A percentile compares a stretch with the other conserved stretches of the same genome.
Evolutionary conservation across 306 rosid species (phyloP).

Genomic region (Trichosanthes truncata): DNA sequence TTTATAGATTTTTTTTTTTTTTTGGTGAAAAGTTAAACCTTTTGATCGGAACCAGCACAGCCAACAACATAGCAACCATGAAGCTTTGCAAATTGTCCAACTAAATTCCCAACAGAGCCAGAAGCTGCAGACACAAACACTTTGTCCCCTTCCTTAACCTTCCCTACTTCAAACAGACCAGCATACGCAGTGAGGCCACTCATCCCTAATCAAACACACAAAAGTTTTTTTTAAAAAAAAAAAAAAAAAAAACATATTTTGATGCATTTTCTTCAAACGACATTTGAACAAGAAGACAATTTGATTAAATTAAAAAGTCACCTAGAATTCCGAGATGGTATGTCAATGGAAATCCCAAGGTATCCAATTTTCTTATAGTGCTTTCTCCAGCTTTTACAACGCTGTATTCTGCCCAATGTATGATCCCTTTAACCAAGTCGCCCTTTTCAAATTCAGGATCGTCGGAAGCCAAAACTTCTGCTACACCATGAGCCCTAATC

Average conservation of each 20-base stretch:
- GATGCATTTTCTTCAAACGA: too few species aligned
- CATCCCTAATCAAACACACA: constrained; percentile 15
- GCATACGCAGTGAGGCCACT: constrained; percentile 60
- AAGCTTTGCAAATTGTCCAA: constrained; percentile 59
- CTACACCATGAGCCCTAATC: constrained; percentile 38
- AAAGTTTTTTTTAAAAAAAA: too few species aligned
- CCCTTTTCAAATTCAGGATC: constrained; percentile 39
- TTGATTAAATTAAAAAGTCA: neutral
- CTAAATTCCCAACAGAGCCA: constrained; percentile 47
- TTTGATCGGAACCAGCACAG: constrained; percentile 43
- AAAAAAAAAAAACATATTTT: too few species aligned
- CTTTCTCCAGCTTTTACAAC: constrained; percentile 22
- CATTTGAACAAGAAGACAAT: too few species aligned
- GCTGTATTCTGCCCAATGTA: constrained; percentile 65
- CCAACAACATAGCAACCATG: constrained; percentile 82
- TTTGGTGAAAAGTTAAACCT: constrained; percentile 28
- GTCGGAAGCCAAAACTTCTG: constrained; percentile 53
- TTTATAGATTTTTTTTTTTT: too few species aligned
- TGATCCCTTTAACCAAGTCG: constrained; percentile 49
- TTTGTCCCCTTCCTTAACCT: constrained; percentile 51
- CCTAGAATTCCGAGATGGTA: constrained; percentile 55
- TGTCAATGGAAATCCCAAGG: constrained; percentile 45
- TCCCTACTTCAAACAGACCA: constrained; percentile 45
- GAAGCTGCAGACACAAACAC: constrained; percentile 67
- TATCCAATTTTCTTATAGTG: constrained; percentile 36